Evolutionary conservation across 75 land plant species (phyloP).

Genomic region (Pinus taeda): DNA sequence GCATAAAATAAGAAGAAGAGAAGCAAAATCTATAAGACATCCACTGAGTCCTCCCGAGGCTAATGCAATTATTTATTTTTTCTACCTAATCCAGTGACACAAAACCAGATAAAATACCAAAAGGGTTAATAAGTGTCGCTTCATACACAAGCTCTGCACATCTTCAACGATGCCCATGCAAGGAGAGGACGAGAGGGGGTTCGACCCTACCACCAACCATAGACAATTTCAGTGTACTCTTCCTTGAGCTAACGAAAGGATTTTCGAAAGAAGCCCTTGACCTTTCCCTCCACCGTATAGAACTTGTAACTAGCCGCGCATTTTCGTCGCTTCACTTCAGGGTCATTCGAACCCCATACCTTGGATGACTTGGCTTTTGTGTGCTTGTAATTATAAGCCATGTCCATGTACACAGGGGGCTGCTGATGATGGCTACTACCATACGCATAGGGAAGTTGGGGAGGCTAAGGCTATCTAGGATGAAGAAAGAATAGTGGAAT

Average conservation of each 20-base stretch:
- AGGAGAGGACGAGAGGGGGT: not conserved
- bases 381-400: not conserved
- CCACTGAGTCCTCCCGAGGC: not conserved
- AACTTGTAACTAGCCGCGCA: slow-evolving; percentile 63
- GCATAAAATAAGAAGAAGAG: not conserved
- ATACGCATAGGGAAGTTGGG: not conserved
- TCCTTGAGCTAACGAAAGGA: slow-evolving; percentile 62
- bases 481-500: too few species aligned
- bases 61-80: not conserved
- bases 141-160: not conserved
- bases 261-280: slow-evolving; percentile 48
- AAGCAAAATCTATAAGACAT: slow-evolving; percentile 1
- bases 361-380: not conserved
- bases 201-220: slow-evolving; percentile 26
- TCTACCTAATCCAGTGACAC: not conserved
- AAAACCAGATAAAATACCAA: not conserved
- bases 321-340: slow-evolving; percentile 46
- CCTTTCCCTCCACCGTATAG: slow-evolving; percentile 58
- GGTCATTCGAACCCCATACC: slow-evolving; percentile 37
- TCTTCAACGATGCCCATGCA: not conserved
- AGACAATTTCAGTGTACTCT: slow-evolving; percentile 53
- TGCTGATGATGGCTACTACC: not conserved
- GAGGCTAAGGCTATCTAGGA: not conserved
- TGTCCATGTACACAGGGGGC: not conserved
- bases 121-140: not conserved